Evolutionary conservation across 2,329 filamentous ascomycete species (phyloP), one percentile per base, ranked within the genome.

Genomic region (Ceratocystis destructans): DNA sequence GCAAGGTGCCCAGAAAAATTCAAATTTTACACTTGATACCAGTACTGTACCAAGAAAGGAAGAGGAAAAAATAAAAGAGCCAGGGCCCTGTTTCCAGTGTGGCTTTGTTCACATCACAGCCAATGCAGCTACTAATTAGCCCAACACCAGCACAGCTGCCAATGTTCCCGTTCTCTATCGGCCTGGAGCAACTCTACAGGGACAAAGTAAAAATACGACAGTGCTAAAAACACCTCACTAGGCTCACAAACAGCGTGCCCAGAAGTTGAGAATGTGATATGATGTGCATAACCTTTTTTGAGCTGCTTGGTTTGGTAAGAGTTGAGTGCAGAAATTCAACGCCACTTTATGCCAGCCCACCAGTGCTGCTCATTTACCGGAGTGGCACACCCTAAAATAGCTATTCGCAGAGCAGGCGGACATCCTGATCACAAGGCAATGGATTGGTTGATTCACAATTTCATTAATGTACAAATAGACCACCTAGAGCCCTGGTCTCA

Each of bases 71-170:
- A 8, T 7, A 33, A 33, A 25, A 59, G 31, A n/a, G 28, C 55
- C 6, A 15, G 28, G 55, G 2, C 17, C 28, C 33, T 59, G 31
- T 59, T 59, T 37, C 28, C 20, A 25, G 15, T 5, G 28, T 59
- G 28, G 55, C 55, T 59, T 59, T 59, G 55, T 37, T 37, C 55
- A 37, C 55, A n/a, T 33, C 55, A 37, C 55, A 33, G 55, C 28
- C 55, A 37, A 37, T 59, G 55, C 31, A 59, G 31, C 6, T 25
- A 28, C 33, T n/a, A 10, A 12, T 37, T 59, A 59, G 3, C 15
- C 55, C 55, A 12, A n/a, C 7, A 15, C 22, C 7, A 25, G n/a
- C 17, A 37, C 25, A 59, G 31, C 55, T 59, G 28, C 15, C 25
- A 59, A 31, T 31, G 8, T 12, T 55, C 22, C 5, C 12, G 28